phyloP scores from a whole-genome alignment of 1,139 yeast genomes.

The Debaryomyces fabryi region DNA sequence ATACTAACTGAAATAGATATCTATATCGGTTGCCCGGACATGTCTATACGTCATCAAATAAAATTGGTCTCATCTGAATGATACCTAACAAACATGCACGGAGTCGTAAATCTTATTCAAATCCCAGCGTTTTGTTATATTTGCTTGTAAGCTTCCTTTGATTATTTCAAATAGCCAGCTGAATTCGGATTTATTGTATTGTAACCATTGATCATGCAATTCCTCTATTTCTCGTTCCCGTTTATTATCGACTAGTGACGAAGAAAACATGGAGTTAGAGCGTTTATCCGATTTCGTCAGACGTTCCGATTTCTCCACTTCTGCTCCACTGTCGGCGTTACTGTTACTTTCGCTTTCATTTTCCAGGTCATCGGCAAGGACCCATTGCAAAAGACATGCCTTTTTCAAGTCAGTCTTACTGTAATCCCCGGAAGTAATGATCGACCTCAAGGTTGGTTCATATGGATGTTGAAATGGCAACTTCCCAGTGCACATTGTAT shows the following conservation, averaged over 20 bases:
- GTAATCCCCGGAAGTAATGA: conserved; percentile 70
- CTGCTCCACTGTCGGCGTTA: conserved; percentile 7
- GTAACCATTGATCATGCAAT: conserved; percentile 27
- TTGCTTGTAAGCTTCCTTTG: conserved; percentile 55
- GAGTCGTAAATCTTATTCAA: conserved; percentile 36
- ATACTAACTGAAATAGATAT: neutral
- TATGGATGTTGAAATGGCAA: conserved; percentile 83
- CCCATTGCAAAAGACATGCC: conserved; percentile 35
- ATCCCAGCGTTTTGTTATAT: conserved; percentile 55
- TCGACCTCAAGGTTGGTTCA: conserved; percentile 75
- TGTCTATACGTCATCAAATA: neutral
- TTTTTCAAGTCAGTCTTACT: conserved; percentile 45
- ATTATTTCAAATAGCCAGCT: conserved; percentile 47
- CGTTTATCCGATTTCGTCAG: conserved; percentile 21
- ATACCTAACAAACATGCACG: neutral
- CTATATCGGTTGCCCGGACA: neutral
- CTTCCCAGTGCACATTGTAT: conserved; percentile 71
- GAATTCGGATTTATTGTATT: conserved; percentile 24
- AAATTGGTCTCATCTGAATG: neutral
- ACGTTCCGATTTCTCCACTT: conserved; percentile 23
- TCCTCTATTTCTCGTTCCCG: conserved; percentile 11
- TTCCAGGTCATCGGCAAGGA: conserved; percentile 20
- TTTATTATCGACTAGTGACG: conserved; percentile 10
- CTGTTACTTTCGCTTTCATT: conserved; percentile 13
- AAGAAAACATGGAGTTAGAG: conserved; percentile 3